Evolutionary conservation across 1,284 basidiomycete genomes (phyloP).

Genomic region (Peniophora sp.): DNA sequence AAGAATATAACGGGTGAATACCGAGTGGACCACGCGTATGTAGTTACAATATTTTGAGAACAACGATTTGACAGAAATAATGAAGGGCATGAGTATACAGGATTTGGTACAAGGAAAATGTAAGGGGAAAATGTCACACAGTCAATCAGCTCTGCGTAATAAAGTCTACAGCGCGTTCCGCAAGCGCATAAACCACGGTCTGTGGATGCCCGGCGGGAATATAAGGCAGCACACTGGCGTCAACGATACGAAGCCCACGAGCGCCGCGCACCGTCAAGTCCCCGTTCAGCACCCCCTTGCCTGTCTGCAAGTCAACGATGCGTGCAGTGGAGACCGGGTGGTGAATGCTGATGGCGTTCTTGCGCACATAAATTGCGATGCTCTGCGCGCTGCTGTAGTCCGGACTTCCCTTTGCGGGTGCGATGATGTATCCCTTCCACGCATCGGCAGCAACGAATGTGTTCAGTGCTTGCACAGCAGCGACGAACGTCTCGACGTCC

Average conservation of each 20-base stretch:
- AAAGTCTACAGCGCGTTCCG: conserved; percentile 4
- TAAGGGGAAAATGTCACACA: no score
- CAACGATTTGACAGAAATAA: no score
- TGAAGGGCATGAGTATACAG: no score
- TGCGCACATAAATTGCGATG: conserved; percentile 18
- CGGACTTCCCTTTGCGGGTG: conserved; percentile 4
- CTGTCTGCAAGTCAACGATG: conserved; percentile 8
- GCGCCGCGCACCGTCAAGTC: conserved; percentile 16
- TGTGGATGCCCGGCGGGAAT: conserved; percentile 12
- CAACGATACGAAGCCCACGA: conserved; percentile 17
- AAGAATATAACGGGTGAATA: no score
- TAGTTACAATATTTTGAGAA: no score
- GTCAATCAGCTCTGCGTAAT: no score
- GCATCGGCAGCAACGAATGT: conserved; percentile 23
- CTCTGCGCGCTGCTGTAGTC: conserved; percentile 17
- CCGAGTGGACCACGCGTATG: no score
- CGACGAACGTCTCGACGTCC: conserved; percentile 25
- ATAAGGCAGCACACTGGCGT: conserved; percentile 18
- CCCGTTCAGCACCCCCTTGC: conserved; percentile 12
- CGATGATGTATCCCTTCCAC: conserved; percentile 26
- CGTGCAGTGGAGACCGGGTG: conserved; percentile 19
- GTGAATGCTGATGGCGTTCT: conserved; percentile 23
- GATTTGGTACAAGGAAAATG: no score
- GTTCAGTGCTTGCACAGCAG: conserved; percentile 20
- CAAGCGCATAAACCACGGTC: conserved; percentile 10